A percentile compares a stretch with the other conserved stretches of the same genome.
phyloP scores from a whole-genome alignment of 1,284 basidiomycete species.

The Leccinum subspadiceum region DNA sequence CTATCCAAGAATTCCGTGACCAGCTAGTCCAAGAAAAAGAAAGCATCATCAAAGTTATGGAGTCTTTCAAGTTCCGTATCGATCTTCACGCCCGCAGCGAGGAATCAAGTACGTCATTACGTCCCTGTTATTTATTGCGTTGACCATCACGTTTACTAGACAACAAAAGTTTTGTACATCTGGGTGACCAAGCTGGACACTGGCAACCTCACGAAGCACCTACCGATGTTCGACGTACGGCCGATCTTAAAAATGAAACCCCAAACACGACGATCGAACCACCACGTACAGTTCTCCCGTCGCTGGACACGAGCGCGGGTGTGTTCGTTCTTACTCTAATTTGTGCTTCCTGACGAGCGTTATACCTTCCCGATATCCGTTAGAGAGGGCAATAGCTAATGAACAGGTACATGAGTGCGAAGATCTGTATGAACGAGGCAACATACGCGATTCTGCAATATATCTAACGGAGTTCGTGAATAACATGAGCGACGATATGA shows the following conservation, averaged over 20 bases:
- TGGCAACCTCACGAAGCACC: background rate
- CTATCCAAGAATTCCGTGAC: background rate
- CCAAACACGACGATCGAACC: background rate
- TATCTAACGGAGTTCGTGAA: background rate
- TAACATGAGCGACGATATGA: background rate
- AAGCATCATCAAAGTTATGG: background rate
- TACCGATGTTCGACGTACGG: background rate
- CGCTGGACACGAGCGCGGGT: background rate
- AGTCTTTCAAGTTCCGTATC: background rate
- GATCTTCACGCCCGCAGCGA: background rate
- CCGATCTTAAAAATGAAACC: background rate
- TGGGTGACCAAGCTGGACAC: background rate
- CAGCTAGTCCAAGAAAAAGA: background rate
- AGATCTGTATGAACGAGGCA: background rate
- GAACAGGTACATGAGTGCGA: conserved; percentile 1
- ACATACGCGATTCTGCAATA: background rate
- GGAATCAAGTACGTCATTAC: background rate
- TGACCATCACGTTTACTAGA: background rate
- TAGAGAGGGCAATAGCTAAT: background rate
- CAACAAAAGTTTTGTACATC: background rate
- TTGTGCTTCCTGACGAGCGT: background rate
- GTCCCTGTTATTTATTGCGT: background rate
- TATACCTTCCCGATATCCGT: background rate
- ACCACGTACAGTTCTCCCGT: background rate
- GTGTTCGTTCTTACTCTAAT: background rate